These are phyloP conservation scores for Solanum infundibuliforme DNA, from an alignment of 257 asterid genomes.

Conservation along the genomic window DNA sequence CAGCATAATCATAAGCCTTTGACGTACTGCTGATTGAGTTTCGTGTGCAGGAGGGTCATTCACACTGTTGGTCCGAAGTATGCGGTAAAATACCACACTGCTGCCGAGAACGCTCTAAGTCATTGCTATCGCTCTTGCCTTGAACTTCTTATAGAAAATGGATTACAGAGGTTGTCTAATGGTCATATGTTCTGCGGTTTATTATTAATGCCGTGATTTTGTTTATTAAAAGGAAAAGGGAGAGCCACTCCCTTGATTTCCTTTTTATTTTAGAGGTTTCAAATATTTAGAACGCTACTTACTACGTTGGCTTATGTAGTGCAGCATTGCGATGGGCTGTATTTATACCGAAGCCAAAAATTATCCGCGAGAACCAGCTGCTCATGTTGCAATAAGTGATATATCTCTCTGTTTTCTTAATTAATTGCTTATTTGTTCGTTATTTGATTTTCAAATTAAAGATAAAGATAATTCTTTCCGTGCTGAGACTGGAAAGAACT, in stretches of 20 bases:
- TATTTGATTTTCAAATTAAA: background rate
- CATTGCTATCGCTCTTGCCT: conserved; percentile 73
- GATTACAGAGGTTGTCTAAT: conserved; percentile 53
- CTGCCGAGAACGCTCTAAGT: conserved; percentile 97
- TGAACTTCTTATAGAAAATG: conserved; percentile 38
- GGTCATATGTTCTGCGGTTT: background rate
- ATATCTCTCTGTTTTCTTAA: background rate
- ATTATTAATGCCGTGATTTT: background rate
- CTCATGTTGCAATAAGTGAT: conserved; percentile 97
- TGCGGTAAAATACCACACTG: conserved; percentile 93
- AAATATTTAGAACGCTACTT: background rate
- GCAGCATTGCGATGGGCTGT: conserved; percentile 95
- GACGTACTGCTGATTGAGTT: background rate
- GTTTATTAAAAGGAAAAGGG: background rate
- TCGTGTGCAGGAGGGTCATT: conserved; percentile 75
- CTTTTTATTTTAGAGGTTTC: background rate
- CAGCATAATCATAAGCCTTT: background rate
- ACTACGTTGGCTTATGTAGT: conserved; percentile 11
- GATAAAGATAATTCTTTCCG: background rate
- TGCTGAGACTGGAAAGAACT: background rate
- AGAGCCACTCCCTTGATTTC: conserved; percentile 1
- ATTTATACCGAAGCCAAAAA: conserved; percentile 87
- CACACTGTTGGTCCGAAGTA: conserved; percentile 99
- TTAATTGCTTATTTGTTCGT: background rate
- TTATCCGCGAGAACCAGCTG: conserved; percentile 99